Conservation (phyloP, 169 alveolate genomes). For the Cryptosporidium sp. region DNA sequence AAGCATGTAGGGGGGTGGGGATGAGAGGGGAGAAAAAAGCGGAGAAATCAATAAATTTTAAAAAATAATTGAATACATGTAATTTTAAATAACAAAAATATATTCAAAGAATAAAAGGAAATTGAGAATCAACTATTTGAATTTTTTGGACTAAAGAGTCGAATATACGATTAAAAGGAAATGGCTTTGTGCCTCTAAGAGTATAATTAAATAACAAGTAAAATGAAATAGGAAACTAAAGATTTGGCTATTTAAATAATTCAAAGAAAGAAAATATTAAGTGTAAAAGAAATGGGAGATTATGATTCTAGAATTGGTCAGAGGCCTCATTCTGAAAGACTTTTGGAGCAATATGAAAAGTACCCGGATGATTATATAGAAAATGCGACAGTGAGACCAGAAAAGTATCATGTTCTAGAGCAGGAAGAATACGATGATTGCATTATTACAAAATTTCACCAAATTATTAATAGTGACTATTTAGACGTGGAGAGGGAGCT, state of each 20-base stretch:
- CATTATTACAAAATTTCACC: constrained; percentile 40
- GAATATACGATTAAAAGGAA: neutral
- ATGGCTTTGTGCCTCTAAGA: neutral
- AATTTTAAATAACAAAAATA: too few species aligned
- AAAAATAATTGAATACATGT: neutral
- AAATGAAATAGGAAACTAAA: neutral
- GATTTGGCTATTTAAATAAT: neutral
- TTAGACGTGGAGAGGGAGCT: constrained; percentile 41
- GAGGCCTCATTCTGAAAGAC: neutral
- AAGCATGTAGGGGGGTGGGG: neutral
- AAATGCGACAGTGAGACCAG: constrained; percentile 32
- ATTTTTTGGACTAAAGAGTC: neutral
- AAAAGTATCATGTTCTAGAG: constrained; percentile 25
- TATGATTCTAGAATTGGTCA: neutral
- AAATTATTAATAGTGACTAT: constrained; percentile 45
- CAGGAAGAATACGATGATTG: constrained; percentile 43
- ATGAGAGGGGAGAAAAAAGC: constrained; percentile 1
- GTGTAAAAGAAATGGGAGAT: neutral
- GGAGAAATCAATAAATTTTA: neutral
- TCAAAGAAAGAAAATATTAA: neutral
- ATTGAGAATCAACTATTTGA: neutral
- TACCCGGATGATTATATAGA: constrained; percentile 40
- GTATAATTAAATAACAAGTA: too few species aligned
- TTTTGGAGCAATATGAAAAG: neutral
- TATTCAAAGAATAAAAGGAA: too few species aligned